Evolutionary conservation across 192 early-diverging fungal genomes (phyloP), one percentile per base, ranked within the genome.

Genomic region (Entomortierella lignicola): DNA sequence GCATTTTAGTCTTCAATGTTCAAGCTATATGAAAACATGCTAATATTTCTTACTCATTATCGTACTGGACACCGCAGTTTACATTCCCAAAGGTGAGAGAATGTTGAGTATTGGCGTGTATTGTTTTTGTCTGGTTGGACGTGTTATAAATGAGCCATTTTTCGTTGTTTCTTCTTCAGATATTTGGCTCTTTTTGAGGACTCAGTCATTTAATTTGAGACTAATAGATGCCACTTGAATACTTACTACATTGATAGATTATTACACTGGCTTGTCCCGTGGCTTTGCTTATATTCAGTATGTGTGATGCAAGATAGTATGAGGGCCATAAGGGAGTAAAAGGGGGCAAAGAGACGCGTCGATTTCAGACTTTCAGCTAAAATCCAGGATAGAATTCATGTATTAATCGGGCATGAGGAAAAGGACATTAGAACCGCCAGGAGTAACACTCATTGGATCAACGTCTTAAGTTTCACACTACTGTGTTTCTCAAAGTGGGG

Each of bases 211-310:
- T 12, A 26, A 12, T 26, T 30, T 17, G 23, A 8, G 34, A 37
- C n/a, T n/a, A n/a, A n/a, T n/a, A 37, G 10, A 37, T 37, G 34
- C 10, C 10, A 4, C 34, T 37, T 37, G 34, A 37, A 37, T 37
- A 37, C 34, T 37, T n/a, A n/a, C 17, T 11, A 5, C 31, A 21
- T 42, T 30, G 15, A 30, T 68, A 77, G 75, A 79, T 51, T 79
- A 79, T 57, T 79, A 79, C 29, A 31, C 67, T n/a, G 75, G 75
- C 20, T 31, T 32, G 1, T 43, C 75, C 26, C 75, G 75, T 59
- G 75, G 75, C 17, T 79, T 79, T 29, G 75, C 75, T 8, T 79
- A 79, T 43, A 44, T 79, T 43, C 75, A 79, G 75, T 79, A 79
- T 39, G 75, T 63, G 60, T 56, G 29, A 37, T 53, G 15, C 48